Percentiles rank a stretch among this genome's conserved stretches.
phyloP scores from a whole-genome alignment of 2,329 filamentous ascomycete genomes.

The Coniella lustricola region DNA sequence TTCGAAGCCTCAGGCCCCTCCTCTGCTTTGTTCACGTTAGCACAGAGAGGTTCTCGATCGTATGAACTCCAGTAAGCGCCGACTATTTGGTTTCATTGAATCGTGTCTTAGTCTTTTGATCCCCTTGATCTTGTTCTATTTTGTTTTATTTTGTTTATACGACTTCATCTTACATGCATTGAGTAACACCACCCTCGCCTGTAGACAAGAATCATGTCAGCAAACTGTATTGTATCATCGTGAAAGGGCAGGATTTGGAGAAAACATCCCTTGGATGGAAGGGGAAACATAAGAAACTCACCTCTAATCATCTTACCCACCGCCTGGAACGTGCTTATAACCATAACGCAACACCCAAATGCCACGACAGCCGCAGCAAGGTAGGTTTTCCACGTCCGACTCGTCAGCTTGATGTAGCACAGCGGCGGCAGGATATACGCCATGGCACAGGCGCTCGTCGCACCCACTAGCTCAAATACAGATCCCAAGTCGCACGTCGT shows the following conservation, averaged over 20 bases:
- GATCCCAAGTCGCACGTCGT: slow-evolving; percentile 88
- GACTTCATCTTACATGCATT: slow-evolving; percentile 19
- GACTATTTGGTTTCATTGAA: too few relatives aligned
- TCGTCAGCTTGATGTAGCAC: slow-evolving; percentile 91
- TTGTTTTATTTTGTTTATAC: not conserved
- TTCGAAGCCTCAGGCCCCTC: too few relatives aligned
- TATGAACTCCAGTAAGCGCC: too few relatives aligned
- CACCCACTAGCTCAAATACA: slow-evolving; percentile 93
- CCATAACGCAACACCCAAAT: slow-evolving; percentile 26
- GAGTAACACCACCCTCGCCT: slow-evolving; percentile 23
- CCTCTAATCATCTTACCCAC: slow-evolving; percentile 25
- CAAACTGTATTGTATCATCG: not conserved
- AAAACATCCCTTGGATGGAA: not conserved
- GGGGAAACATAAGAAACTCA: slow-evolving; percentile 3
- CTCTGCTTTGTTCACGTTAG: too few relatives aligned
- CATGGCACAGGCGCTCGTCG: slow-evolving; percentile 86
- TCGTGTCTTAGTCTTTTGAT: too few relatives aligned
- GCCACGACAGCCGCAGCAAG: slow-evolving; percentile 22
- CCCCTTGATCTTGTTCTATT: not conserved
- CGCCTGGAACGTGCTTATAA: slow-evolving; percentile 24
- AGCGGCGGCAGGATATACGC: slow-evolving; percentile 93
- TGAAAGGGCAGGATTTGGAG: not conserved
- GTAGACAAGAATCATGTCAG: not conserved
- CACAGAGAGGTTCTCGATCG: too few relatives aligned
- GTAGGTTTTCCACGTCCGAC: slow-evolving; percentile 37